Evolutionary conservation across 2,329 filamentous ascomycete species (phyloP).

Genomic region (Alternaria sp.): DNA sequence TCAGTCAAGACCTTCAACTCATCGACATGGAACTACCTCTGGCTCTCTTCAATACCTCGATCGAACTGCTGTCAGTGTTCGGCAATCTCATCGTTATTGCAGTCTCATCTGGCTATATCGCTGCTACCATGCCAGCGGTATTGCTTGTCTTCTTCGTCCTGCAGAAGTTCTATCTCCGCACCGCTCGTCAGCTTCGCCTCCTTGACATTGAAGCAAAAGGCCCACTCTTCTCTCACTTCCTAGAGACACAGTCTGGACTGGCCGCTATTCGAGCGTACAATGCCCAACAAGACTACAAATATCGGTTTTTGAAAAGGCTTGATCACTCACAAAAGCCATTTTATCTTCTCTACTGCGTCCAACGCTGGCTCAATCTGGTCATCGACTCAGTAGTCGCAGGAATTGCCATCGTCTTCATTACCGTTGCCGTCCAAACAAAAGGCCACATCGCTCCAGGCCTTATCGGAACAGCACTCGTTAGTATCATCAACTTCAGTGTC

Average conservation of each 20-base stretch:
- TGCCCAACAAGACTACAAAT: constrained; percentile 10
- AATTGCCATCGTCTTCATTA: constrained; percentile 35
- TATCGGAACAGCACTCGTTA: background rate
- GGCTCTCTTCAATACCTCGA: no score
- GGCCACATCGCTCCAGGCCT: no score
- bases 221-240: constrained; percentile 60
- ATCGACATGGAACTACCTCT: no score
- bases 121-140: background rate
- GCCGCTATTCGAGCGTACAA: constrained; percentile 59
- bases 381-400: constrained; percentile 34
- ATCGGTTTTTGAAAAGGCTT: constrained; percentile 41
- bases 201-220: constrained; percentile 61
- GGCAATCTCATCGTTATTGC: no score
- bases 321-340: constrained; percentile 51
- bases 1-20: no score
- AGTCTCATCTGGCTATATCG: background rate
- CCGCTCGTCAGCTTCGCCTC: constrained; percentile 57
- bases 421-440: constrained; percentile 33
- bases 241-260: constrained; percentile 58
- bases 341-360: constrained; percentile 53
- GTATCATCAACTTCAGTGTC: constrained; percentile 29
- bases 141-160: constrained; percentile 40
- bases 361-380: constrained; percentile 52
- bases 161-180: constrained; percentile 55
- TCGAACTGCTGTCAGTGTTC: no score